Evolutionary conservation across 2,329 filamentous ascomycete genomes (phyloP), one percentile per base, ranked within the genome.

Genomic region (Fusarium albidum): DNA sequence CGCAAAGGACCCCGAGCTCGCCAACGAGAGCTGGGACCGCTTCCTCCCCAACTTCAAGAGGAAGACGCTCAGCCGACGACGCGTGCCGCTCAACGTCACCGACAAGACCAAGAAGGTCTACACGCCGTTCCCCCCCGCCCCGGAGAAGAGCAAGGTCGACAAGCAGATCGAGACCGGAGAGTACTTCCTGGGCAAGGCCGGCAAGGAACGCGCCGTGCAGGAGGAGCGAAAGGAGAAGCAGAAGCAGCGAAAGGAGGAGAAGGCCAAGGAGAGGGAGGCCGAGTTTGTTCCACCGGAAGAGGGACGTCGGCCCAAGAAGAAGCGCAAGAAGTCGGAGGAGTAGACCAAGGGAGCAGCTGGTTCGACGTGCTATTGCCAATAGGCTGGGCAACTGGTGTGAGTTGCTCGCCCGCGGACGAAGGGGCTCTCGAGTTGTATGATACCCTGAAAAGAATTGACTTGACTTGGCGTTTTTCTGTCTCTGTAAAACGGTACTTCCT

Each of bases 81-180:
- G 86, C 64, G 86, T 88, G 66, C 96, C 95, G 0, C 85, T 85
- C 80, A 92, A 91, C 69, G 87, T 99, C 71, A 92, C 85, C 47
- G 93, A 99, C 80, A 99, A 99, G 83, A 76, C 80, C 71, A 96
- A 94, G 84, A 98, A 96, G 83, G 76, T 82, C 11, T 99, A 97
- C 81, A 99, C 96, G 62, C 94, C 95, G 9, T 99, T 99, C 87
- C 95, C 95, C 41, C 95, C 95, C 7, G 85, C 92, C 35, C 92
- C 93, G 63, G 94, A 99, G 82, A 96, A 96, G 90, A 97, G 93
- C 85, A 99, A 98, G 85, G 85, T 99, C 67, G 95, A 99, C 76
- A 77, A 92, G 75, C 94, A 99, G 82, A 96, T 99, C 79, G 95
- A 99, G 81, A 93, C 86, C 67, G 94, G 95, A 77, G 94, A 98